These are phyloP conservation scores for Phytophthora sp. DNA, from an alignment of 352 stramenopile species.

Conservation along the genomic window DNA sequence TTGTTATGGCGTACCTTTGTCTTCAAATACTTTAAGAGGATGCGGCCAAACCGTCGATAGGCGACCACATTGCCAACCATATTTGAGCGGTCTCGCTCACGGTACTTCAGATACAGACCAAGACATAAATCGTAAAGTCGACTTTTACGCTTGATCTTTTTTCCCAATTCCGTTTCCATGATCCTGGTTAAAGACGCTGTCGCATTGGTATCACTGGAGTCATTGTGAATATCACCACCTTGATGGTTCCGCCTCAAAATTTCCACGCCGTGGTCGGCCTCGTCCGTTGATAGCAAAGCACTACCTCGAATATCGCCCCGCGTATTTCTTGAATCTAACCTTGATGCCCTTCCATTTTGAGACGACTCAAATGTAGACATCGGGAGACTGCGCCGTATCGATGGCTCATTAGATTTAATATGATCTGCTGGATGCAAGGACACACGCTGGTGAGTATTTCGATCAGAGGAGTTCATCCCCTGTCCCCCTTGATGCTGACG, in stretches of 20 bases:
- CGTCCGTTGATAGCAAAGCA: conserved; percentile 2
- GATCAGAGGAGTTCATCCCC: not conserved
- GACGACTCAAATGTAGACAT: conserved; percentile 2
- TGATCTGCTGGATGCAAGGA: conserved; percentile 6
- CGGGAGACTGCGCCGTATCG: conserved; percentile 15
- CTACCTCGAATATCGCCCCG: not conserved
- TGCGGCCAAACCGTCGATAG: conserved; percentile 50
- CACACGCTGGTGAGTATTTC: conserved; percentile 9
- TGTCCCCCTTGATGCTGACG: conserved; percentile 11
- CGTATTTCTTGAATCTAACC: not conserved
- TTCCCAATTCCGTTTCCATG: conserved; percentile 63
- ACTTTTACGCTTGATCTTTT: conserved; percentile 66
- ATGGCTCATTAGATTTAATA: not conserved
- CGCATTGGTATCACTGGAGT: conserved; percentile 5
- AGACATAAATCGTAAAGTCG: conserved; percentile 64
- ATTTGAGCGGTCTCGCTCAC: conserved; percentile 52
- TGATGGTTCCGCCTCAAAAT: not conserved
- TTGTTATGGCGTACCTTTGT: conserved; percentile 34
- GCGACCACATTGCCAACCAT: conserved; percentile 65
- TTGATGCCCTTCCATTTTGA: conserved; percentile 3
- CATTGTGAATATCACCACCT: conserved; percentile 5
- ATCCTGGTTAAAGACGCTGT: conserved; percentile 47
- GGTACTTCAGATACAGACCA: conserved; percentile 58
- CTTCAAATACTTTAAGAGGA: conserved; percentile 39
- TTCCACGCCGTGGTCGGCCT: not conserved